These are phyloP conservation scores for Osmanthus fragrans DNA, from an alignment of 257 asterid genomes.

Conservation along the genomic window DNA sequence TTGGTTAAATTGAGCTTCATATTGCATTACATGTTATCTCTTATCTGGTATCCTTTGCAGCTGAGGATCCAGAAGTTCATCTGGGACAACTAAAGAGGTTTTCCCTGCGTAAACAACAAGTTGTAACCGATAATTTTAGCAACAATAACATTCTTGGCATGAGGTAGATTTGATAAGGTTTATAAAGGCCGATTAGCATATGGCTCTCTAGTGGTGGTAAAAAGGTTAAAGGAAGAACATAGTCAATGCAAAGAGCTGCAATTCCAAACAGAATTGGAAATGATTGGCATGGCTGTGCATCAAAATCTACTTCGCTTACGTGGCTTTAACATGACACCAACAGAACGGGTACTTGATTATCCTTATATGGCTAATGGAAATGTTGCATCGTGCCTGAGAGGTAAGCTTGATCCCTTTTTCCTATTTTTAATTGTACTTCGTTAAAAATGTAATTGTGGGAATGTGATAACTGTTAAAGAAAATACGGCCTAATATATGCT, in stretches of 20 bases:
- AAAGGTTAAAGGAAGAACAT: slow-evolving; percentile 88
- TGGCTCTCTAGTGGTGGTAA: slow-evolving; percentile 83
- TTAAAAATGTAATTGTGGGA: slow-evolving; percentile 1
- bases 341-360: slow-evolving; percentile 90
- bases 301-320: slow-evolving; percentile 76
- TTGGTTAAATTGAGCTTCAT: slow-evolving; percentile 4
- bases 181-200: slow-evolving; percentile 90
- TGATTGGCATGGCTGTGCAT: slow-evolving; percentile 93
- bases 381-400: slow-evolving; percentile 97
- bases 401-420: slow-evolving; percentile 37
- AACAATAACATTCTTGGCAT: slow-evolving; percentile 68
- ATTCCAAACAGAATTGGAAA: slow-evolving; percentile 93
- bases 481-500: too few species aligned
- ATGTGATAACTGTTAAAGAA: background rate
- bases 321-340: slow-evolving; percentile 94
- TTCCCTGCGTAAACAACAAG: slow-evolving; percentile 81
- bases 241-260: slow-evolving; percentile 83
- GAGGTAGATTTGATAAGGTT: slow-evolving; percentile 92
- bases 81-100: slow-evolving; percentile 89
- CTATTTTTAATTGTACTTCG: background rate
- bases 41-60: slow-evolving; percentile 40
- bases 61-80: slow-evolving; percentile 95
- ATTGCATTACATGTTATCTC: slow-evolving; percentile 1
- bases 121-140: slow-evolving; percentile 77
- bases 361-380: slow-evolving; percentile 93